A percentile compares a stretch with the other conserved stretches of the same genome.
These are phyloP conservation scores for Trametes maxima DNA, from an alignment of 768 basidiomycete species.

Conservation along the genomic window DNA sequence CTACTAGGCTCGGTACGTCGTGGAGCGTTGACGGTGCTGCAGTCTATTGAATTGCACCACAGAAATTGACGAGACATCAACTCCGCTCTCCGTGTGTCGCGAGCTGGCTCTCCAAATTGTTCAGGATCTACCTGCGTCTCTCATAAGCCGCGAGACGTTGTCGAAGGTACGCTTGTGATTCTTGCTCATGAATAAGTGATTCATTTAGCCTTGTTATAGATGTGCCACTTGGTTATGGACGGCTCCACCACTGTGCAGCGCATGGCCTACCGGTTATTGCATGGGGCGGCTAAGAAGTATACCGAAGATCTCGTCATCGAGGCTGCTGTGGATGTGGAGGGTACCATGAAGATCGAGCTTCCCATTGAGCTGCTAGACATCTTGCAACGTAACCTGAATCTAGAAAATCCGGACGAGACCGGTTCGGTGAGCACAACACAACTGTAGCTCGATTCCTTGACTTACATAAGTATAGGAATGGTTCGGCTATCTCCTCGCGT, in stretches of 20 bases:
- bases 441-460: slow-evolving; percentile 5
- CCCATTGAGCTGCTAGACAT: slow-evolving; percentile 70
- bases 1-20: slow-evolving; percentile 53
- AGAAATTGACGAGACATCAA: slow-evolving; percentile 39
- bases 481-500: slow-evolving; percentile 76
- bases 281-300: slow-evolving; percentile 65
- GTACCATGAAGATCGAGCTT: slow-evolving; percentile 51
- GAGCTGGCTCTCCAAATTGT: slow-evolving; percentile 71
- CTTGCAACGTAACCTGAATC: slow-evolving; percentile 50
- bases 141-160: slow-evolving; percentile 66
- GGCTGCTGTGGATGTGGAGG: slow-evolving; percentile 76
- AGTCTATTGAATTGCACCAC: background rate
- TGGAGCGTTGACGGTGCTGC: background rate
- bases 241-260: slow-evolving; percentile 66
- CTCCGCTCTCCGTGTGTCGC: slow-evolving; percentile 66
- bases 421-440: slow-evolving; percentile 36
- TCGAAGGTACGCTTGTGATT: slow-evolving; percentile 48
- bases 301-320: slow-evolving; percentile 89
- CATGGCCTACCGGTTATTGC: slow-evolving; percentile 75
- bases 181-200: background rate
- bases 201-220: slow-evolving; percentile 44
- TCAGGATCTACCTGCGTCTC: slow-evolving; percentile 60
- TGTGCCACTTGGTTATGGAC: slow-evolving; percentile 79
- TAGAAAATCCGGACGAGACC: slow-evolving; percentile 42
- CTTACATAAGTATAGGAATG: slow-evolving; percentile 38